Conservation (phyloP, 1,284 basidiomycete genomes). For the Prillingera fragicola region DNA sequence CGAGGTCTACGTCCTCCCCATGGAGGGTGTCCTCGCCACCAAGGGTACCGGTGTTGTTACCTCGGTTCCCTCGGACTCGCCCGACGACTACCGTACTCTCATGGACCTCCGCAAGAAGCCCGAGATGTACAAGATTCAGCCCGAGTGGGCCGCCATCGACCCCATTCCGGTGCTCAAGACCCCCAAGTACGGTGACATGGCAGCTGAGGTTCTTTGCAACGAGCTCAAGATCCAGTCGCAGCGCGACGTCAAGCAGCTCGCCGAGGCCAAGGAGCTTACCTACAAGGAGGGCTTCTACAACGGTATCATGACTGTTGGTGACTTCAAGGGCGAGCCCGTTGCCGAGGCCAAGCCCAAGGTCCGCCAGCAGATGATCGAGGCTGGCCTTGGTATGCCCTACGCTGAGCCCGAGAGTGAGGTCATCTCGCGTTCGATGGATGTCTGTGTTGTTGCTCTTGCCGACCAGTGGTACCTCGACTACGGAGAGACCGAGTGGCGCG, state of each 20-base stretch:
- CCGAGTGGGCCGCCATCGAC: slow-evolving; percentile 79
- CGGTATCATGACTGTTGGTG: slow-evolving; percentile 83
- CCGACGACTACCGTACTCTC: slow-evolving; percentile 89
- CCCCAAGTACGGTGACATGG: slow-evolving; percentile 85
- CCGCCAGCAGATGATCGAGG: slow-evolving; percentile 73
- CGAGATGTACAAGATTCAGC: slow-evolving; percentile 92
- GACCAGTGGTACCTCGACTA: slow-evolving; percentile 99
- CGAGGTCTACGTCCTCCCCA: slow-evolving; percentile 92
- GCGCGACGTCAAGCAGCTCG: slow-evolving; percentile 86
- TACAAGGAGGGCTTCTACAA: slow-evolving; percentile 99
- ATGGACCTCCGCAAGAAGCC: slow-evolving; percentile 95
- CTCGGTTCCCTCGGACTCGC: slow-evolving; percentile 96
- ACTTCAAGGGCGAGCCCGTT: slow-evolving; percentile 79
- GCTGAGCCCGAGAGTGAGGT: slow-evolving; percentile 94
- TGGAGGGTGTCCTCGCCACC: slow-evolving; percentile 93
- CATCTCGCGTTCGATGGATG: slow-evolving; percentile 82
- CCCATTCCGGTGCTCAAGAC: slow-evolving; percentile 85
- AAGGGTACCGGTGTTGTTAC: slow-evolving; percentile 99
- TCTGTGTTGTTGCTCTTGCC: slow-evolving; percentile 95
- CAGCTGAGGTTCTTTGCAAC: slow-evolving; percentile 79
- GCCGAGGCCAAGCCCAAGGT: slow-evolving; percentile 90
- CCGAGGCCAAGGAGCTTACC: slow-evolving; percentile 94
- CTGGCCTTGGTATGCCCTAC: slow-evolving; percentile 77
- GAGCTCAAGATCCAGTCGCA: slow-evolving; percentile 93
- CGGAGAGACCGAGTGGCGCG: slow-evolving; percentile 84